phyloP scores from a whole-genome alignment of 371 early-diverging fungal species.

The Mortierella sp. region DNA sequence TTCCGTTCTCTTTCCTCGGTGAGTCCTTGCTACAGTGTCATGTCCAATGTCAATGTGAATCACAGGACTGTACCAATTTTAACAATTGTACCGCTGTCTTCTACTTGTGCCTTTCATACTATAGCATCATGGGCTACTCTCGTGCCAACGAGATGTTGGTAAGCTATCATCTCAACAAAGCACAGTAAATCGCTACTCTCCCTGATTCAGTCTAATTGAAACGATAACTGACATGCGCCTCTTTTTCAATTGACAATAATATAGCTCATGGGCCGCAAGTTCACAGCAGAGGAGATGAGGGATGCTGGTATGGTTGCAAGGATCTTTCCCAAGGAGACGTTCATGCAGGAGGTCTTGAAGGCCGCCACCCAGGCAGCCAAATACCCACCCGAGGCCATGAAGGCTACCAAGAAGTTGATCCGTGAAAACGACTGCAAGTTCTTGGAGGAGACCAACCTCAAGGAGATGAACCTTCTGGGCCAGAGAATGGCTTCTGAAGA shows the following conservation, averaged over 20 bases:
- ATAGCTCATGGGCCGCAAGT: slow-evolving; percentile 66
- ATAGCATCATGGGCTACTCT: slow-evolving; percentile 68
- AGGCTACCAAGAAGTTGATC: slow-evolving; percentile 68
- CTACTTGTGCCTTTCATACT: background rate
- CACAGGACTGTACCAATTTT: background rate
- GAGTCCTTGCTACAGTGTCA: background rate
- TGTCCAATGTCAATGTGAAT: background rate
- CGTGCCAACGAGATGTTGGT: slow-evolving; percentile 77
- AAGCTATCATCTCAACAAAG: slow-evolving; percentile 5
- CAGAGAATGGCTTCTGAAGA: slow-evolving; percentile 56
- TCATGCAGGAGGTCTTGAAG: slow-evolving; percentile 64
- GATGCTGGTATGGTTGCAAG: slow-evolving; percentile 64
- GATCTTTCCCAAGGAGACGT: slow-evolving; percentile 66
- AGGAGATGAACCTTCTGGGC: slow-evolving; percentile 63
- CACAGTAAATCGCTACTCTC: background rate
- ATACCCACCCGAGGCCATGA: slow-evolving; percentile 66
- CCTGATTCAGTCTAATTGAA: background rate
- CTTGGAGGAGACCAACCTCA: slow-evolving; percentile 61
- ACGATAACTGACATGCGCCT: background rate
- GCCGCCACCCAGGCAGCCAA: slow-evolving; percentile 66
- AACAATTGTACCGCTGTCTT: background rate
- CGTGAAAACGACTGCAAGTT: slow-evolving; percentile 62
- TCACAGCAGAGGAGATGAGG: slow-evolving; percentile 68
- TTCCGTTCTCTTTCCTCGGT: slow-evolving; percentile 71
- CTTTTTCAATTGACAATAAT: background rate